phyloP scores from a whole-genome alignment of 2,329 filamentous ascomycete genomes.

The Clonostachys byssicola region DNA sequence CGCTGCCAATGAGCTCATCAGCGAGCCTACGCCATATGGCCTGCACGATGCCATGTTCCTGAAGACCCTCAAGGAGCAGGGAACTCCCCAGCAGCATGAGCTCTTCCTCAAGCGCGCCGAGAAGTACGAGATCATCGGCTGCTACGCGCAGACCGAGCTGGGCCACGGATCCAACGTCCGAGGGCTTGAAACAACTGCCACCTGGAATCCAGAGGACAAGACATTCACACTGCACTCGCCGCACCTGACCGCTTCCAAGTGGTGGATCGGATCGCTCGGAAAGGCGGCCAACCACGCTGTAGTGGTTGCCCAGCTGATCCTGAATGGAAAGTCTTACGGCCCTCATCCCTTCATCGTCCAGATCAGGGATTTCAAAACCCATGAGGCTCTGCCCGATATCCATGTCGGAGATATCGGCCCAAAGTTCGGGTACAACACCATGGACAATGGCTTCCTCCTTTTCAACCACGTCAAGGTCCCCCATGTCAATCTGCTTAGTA shows the following conservation, averaged over 20 bases:
- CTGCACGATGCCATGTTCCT: conserved; percentile 6
- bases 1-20: conserved; percentile 64
- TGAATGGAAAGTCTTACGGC: conserved; percentile 60
- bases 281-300: conserved; percentile 73
- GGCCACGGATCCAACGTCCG: conserved; percentile 6
- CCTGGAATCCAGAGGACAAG: conserved; percentile 11
- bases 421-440: conserved; percentile 76
- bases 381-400: conserved; percentile 57
- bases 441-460: conserved; percentile 78
- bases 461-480: conserved; percentile 72
- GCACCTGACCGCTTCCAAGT: conserved; percentile 71
- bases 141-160: conserved; percentile 7
- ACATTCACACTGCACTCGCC: conserved; percentile 74
- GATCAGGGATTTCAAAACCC: conserved; percentile 38
- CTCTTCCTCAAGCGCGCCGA: background rate
- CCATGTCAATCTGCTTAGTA: conserved; percentile 68
- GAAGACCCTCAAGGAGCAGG: conserved; percentile 3
- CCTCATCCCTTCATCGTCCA: conserved; percentile 78
- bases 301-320: conserved; percentile 71
- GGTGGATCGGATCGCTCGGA: conserved; percentile 80
- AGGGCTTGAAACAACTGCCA: conserved; percentile 6
- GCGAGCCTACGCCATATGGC: conserved; percentile 52
- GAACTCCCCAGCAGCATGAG: conserved; percentile 2
- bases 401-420: conserved; percentile 79
- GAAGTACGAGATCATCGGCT: conserved; percentile 5